These are phyloP conservation scores for Colletotrichum navitas DNA, from an alignment of 2,329 filamentous ascomycete genomes.

Conservation along the genomic window DNA sequence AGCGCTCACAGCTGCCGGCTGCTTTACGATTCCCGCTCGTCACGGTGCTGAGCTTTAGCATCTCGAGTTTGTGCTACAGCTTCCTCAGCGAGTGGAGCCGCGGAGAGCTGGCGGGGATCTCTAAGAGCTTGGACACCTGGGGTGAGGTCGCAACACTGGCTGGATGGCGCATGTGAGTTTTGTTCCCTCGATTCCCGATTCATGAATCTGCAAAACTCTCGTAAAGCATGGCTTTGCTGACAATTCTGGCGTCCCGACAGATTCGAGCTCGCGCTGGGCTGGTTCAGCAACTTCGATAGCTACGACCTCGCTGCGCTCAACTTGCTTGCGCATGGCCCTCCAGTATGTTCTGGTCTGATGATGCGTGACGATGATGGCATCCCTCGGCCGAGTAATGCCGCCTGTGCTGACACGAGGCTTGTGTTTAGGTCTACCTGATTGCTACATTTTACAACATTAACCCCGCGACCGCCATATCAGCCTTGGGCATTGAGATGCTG, in stretches of 20 bases:
- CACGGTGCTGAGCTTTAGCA: conserved; percentile 67
- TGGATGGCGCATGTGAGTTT: conserved; percentile 69
- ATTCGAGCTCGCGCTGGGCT: conserved; percentile 77
- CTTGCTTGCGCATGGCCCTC: conserved; percentile 80
- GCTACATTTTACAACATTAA: conserved; percentile 81
- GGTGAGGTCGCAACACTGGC: conserved; percentile 68
- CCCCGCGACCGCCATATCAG: conserved; percentile 69
- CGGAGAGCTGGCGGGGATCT: conserved; percentile 76
- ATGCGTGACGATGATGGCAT: background rate
- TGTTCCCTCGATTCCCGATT: conserved; percentile 3
- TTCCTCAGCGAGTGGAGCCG: conserved; percentile 70
- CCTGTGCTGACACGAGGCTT: conserved; percentile 13
- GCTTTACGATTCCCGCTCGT: conserved; percentile 66
- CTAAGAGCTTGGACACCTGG: conserved; percentile 72
- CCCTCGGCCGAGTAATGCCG: background rate
- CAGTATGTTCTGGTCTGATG: conserved; percentile 59
- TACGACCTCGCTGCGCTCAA: conserved; percentile 75
- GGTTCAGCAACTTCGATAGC: conserved; percentile 81
- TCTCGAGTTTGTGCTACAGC: conserved; percentile 75
- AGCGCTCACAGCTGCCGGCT: conserved; percentile 56
- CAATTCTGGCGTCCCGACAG: conserved; percentile 74
- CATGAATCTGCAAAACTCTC: background rate
- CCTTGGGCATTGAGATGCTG: conserved; percentile 75
- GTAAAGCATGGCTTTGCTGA: conserved; percentile 23
- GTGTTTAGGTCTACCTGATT: conserved; percentile 75